phyloP scores from a whole-genome alignment of 202 grass and related monocot genomes.

The Cymbopogon flexuosus region DNA sequence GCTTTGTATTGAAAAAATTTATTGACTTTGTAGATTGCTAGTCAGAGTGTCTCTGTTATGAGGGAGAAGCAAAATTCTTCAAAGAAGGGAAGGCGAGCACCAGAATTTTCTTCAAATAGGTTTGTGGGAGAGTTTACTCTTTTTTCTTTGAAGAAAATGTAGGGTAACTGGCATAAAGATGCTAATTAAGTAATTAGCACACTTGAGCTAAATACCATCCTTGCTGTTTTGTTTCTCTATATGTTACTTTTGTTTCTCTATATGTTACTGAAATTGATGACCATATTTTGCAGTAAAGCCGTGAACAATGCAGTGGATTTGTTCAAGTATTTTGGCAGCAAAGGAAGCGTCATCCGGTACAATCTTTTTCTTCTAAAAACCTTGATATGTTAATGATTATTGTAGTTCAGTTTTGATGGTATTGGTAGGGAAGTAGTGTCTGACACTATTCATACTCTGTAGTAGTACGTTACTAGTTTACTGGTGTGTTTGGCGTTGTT shows the following conservation, averaged over 20 bases:
- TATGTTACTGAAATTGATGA: neutral
- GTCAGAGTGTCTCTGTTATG: slow-evolving; percentile 82
- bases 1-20: neutral
- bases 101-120: slow-evolving; percentile 77
- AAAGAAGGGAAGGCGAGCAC: slow-evolving; percentile 75
- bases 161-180: neutral
- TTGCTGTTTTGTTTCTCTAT: neutral
- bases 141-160: neutral
- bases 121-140: slow-evolving; percentile 28
- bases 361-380: neutral
- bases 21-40: slow-evolving; percentile 57
- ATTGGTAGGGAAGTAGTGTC: too few relatives aligned
- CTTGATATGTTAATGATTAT: neutral
- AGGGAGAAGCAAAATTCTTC: slow-evolving; percentile 64
- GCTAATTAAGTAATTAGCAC: too few relatives aligned
- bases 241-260: neutral
- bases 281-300: slow-evolving; percentile 61
- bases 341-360: slow-evolving; percentile 83
- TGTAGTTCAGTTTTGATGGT: neutral
- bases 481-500: neutral
- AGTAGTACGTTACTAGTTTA: slow-evolving; percentile 1
- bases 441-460: neutral
- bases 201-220: too few relatives aligned
- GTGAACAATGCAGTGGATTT: slow-evolving; percentile 76
- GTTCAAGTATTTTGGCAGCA: slow-evolving; percentile 85